Conservation (phyloP, 768 basidiomycete species). For the Suillus plorans region DNA sequence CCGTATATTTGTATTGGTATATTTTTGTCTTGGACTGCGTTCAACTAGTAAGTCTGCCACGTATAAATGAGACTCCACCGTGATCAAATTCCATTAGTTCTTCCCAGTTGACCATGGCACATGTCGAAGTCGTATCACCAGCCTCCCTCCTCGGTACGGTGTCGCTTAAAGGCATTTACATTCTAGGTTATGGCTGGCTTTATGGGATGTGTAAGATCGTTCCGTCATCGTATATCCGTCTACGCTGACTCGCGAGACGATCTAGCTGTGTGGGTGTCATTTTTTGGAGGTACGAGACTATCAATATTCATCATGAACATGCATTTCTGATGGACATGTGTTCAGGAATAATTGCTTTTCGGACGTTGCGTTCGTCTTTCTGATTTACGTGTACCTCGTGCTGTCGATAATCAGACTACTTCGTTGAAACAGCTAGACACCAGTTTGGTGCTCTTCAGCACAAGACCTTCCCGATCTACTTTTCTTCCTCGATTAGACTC, state of each 20-base stretch:
- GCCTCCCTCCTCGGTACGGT: constrained; percentile 13
- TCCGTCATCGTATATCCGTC: neutral
- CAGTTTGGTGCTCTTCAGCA: constrained; percentile 77
- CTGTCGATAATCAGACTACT: neutral
- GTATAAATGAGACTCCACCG: neutral
- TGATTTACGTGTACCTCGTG: neutral
- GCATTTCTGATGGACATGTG: neutral
- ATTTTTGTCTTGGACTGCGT: neutral
- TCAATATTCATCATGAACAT: neutral
- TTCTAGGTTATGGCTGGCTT: constrained; percentile 59
- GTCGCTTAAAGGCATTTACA: constrained; percentile 41
- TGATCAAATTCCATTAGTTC: neutral
- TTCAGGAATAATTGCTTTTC: constrained; percentile 60
- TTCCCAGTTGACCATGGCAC: neutral
- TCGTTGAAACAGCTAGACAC: constrained; percentile 51
- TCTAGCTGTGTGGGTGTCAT: constrained; percentile 57
- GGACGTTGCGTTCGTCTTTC: constrained; percentile 50
- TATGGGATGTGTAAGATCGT: constrained; percentile 64
- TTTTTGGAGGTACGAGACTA: constrained; percentile 53
- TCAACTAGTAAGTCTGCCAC: neutral
- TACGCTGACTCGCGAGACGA: neutral
- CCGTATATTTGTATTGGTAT: neutral
- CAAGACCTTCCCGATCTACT: constrained; percentile 74
- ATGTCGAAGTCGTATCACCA: neutral
- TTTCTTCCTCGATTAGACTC: constrained; percentile 55